Evolutionary conservation across 768 basidiomycete species (phyloP).

Genomic region (Collybia sordida): DNA sequence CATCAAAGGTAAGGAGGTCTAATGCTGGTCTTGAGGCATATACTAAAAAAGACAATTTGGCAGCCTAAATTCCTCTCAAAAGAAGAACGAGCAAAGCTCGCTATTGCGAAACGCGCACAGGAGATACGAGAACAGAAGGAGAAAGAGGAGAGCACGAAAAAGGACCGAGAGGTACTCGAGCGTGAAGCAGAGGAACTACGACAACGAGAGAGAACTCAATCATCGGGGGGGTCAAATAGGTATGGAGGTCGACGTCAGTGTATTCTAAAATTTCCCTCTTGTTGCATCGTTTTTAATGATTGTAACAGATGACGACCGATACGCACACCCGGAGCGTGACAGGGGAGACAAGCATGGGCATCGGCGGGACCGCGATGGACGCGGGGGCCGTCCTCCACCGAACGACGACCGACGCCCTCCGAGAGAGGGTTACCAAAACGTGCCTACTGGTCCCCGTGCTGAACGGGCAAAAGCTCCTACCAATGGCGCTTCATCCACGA

Average conservation of each 20-base stretch:
- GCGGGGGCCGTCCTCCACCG: conserved; percentile 28
- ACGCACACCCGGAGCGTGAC: conserved; percentile 51
- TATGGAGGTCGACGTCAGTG: conserved; percentile 41
- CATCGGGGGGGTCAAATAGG: conserved; percentile 21
- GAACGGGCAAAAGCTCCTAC: conserved; percentile 50
- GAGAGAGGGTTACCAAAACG: conserved; percentile 56
- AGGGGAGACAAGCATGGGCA: conserved; percentile 34
- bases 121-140: conserved; percentile 78
- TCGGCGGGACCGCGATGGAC: conserved; percentile 44
- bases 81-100: conserved; percentile 86
- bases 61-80: conserved; percentile 95
- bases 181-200: conserved; percentile 68
- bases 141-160: conserved; percentile 56
- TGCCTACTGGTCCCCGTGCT: conserved; percentile 85
- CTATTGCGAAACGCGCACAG: conserved; percentile 81
- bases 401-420: conserved; percentile 29
- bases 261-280: conserved; percentile 11
- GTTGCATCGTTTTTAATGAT: conserved; percentile 4
- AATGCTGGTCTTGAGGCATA: neutral
- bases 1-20: conserved; percentile 66
- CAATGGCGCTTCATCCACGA: conserved; percentile 25
- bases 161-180: conserved; percentile 74
- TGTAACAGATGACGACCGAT: conserved; percentile 52
- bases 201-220: conserved; percentile 44
- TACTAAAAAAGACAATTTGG: conserved; percentile 4